Conservation (phyloP, 495 filamentous ascomycete genomes). For the Pyrenula massariospora region DNA sequence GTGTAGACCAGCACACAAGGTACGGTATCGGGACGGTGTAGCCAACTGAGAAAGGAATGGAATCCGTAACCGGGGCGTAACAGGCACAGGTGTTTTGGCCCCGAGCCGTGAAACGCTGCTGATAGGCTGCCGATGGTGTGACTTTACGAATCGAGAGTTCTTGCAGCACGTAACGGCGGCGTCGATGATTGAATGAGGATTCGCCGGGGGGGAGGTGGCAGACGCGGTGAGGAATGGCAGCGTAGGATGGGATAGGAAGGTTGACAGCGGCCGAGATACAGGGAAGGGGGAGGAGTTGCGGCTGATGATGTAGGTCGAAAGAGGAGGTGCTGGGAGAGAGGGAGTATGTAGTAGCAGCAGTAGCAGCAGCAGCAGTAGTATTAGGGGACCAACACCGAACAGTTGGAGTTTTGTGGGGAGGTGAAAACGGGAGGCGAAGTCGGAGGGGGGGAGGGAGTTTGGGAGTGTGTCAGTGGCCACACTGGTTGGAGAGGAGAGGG, state of each 20-base stretch:
- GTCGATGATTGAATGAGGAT: no score
- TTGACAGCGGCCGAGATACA: background rate
- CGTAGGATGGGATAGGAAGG: background rate
- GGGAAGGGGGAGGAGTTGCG: background rate
- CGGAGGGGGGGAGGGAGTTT: no score
- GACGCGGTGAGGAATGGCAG: background rate
- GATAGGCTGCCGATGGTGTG: background rate
- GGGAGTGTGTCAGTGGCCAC: no score
- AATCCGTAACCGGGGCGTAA: background rate
- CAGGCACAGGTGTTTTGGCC: background rate
- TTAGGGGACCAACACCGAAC: no score
- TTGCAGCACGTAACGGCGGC: no score
- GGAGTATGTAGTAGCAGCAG: background rate
- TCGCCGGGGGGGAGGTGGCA: background rate
- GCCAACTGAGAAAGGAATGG: background rate
- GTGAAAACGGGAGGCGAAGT: no score
- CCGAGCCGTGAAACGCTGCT: background rate
- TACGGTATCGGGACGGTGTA: background rate
- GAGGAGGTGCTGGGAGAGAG: background rate
- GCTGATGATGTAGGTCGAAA: background rate
- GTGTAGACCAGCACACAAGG: background rate
- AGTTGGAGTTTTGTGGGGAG: no score
- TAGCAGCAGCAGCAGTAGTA: no score
- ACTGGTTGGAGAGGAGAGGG: no score
- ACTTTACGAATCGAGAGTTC: background rate